A percentile compares a stretch with the other conserved stretches of the same genome.
These are phyloP conservation scores for Agaricales sp. DNA, from an alignment of 1,284 basidiomycete genomes.

Conservation along the genomic window DNA sequence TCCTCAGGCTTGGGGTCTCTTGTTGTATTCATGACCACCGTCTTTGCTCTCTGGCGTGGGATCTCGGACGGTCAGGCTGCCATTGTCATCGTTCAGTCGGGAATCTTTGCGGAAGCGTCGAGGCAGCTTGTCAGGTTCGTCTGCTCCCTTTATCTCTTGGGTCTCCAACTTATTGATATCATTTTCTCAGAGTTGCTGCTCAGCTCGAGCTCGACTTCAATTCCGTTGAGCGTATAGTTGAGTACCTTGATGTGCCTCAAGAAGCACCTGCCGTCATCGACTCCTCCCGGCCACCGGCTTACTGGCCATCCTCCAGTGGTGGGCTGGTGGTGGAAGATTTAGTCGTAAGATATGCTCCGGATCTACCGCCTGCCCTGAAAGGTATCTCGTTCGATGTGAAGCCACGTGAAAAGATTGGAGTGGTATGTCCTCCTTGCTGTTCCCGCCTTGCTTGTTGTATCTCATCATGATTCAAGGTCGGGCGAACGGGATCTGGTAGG, in stretches of 20 bases:
- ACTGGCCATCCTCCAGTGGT: slow-evolving; percentile 64
- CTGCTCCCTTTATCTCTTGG: not conserved
- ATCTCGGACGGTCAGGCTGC: slow-evolving; percentile 67
- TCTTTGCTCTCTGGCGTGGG: slow-evolving; percentile 59
- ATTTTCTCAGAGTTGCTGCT: slow-evolving; percentile 39
- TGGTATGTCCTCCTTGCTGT: slow-evolving; percentile 31
- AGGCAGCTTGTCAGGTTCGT: slow-evolving; percentile 51
- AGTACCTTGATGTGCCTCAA: slow-evolving; percentile 71
- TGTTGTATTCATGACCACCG: slow-evolving; percentile 64
- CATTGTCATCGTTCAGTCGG: slow-evolving; percentile 71
- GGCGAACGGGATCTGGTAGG: slow-evolving; percentile 54
- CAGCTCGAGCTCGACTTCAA: slow-evolving; percentile 69
- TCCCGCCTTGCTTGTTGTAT: not conserved
- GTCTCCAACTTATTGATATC: slow-evolving; percentile 2
- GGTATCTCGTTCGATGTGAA: slow-evolving; percentile 59
- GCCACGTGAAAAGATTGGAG: slow-evolving; percentile 70
- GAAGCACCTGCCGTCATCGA: slow-evolving; percentile 65
- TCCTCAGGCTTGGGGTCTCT: slow-evolving; percentile 58
- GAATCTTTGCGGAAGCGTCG: slow-evolving; percentile 59
- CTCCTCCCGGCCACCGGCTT: slow-evolving; percentile 54
- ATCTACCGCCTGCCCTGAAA: slow-evolving; percentile 64
- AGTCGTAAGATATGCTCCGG: slow-evolving; percentile 63
- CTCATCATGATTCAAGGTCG: slow-evolving; percentile 30
- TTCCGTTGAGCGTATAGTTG: slow-evolving; percentile 74
- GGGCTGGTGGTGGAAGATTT: slow-evolving; percentile 51